Percentiles rank a stretch among this genome's conserved stretches.
These are phyloP conservation scores for Pseudogymnoascus sp. DNA, from an alignment of 2,329 filamentous ascomycete species.

Conservation along the genomic window DNA sequence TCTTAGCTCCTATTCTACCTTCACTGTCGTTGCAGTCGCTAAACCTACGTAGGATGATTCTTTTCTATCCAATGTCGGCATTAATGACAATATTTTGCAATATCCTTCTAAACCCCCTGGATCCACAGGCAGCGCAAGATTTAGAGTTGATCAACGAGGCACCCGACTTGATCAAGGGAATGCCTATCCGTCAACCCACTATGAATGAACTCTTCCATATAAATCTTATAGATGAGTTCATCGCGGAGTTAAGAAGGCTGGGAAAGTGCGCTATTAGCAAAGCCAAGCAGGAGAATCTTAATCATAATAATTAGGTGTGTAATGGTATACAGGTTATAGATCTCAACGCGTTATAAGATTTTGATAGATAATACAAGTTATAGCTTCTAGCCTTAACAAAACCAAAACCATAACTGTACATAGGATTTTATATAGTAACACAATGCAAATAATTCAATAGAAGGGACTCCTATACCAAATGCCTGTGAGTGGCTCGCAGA, in stretches of 20 bases:
- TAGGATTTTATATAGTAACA: background rate
- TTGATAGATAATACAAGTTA: background rate
- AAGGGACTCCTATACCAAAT: background rate
- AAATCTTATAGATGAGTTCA: constrained; percentile 36
- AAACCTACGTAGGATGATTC: constrained; percentile 37
- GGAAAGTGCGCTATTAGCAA: constrained; percentile 31
- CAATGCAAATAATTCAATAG: background rate
- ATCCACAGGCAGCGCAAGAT: constrained; percentile 37
- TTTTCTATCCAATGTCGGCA: constrained; percentile 51
- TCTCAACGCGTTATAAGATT: background rate
- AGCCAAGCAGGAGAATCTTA: background rate
- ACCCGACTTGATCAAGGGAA: constrained; percentile 37
- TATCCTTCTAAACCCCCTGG: constrained; percentile 41
- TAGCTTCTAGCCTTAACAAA: background rate
- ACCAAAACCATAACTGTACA: background rate
- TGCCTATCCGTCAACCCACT: constrained; percentile 29
- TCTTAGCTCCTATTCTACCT: constrained; percentile 29
- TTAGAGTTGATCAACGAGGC: constrained; percentile 39
- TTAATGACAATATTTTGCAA: constrained; percentile 49
- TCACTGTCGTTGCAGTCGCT: constrained; percentile 25
- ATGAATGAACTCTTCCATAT: constrained; percentile 35
- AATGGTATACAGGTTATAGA: background rate
- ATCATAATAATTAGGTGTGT: background rate
- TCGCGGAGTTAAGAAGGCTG: constrained; percentile 37
- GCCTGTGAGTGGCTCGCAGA: background rate